Base-by-base conservation (phyloP, 2,329 filamentous ascomycete genomes). In the Penicillium sp. region DNA sequence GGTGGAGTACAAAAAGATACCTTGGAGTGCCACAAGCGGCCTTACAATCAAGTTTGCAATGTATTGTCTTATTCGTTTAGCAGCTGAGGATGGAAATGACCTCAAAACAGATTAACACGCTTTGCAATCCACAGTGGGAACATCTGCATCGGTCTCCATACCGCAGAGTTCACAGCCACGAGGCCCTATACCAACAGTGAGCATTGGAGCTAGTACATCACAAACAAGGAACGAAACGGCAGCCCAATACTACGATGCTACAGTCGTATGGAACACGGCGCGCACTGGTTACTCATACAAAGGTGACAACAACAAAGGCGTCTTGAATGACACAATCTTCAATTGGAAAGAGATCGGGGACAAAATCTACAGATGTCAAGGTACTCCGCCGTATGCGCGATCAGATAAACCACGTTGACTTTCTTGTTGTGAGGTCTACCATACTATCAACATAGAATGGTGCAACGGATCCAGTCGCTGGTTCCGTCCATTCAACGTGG, bases 21-120 rank as follows among this genome's bases (percentile, higher is more conserved):
- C 29, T 32, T 32, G 29, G 29, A 32, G 14, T 15, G 29, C 29
- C 7, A 17, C 13, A 16, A 32, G 16, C 16, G 29, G 29, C 29
- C 29, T 32, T 16, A 32, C 29, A 15, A 32, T 32, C 29, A 32
- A 32, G 16, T 16, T 32, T 10, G 29, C 29, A 16, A 9, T 32
- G n/a, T 32, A 32, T 32, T 32, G 29, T 15, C 29, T 32, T 18
- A 7, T 32, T 17, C 29, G 29, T 15, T 32, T 32, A 32, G 29
- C 29, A 32, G 29, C 14, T 15, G 17, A 32, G 29, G 14, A 32
- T 32, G 29, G 29, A 11, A 15, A 32, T 32, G 29, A 32, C 11
- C 29, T 32, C 14, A 32, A 32, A 32, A 14, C 7, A 6, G 29
- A 32, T 10, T 32, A 32, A 11, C 29, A 11, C 14, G 11, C 29